Evolutionary conservation across 805 yeast species (phyloP), one percentile per base, ranked within the genome.

Genomic region (Cyberlindnera americana): DNA sequence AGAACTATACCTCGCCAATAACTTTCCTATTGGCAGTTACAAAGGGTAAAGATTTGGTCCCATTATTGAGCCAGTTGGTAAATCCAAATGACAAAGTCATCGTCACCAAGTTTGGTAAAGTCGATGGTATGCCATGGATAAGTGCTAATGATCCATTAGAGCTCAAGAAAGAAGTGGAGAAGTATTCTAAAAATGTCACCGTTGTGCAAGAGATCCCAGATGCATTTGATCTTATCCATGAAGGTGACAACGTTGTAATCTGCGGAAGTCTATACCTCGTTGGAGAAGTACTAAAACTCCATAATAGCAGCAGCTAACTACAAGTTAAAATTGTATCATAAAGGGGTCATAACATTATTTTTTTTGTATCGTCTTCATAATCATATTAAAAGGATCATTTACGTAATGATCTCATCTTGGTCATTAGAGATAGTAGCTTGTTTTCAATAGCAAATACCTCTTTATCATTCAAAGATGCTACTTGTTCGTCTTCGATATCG

Each of bases 111-210:
- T 93, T 90, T 57, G 73, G 79, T 1, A 52, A 64, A 1, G 91
- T 95, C 1, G 90, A 82, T 12, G 83, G 87, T 0, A 93, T 93
- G 99, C 96, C 98, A 0, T 93, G 98, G 98, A 78, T 93, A 5
- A 53, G 67, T 29, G 64, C 90, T 1, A 69, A 67, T 46, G 57
- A 54, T 5, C 54, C 62, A 2, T 40, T 44, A 2, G 59, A 50
- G 5, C 41, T 63, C 15, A 47, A 52, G 22, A n/a, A 44, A 1
- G 48, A 49, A 16, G 49, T 59, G 1, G 18, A 38, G 15, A 41
- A 51, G 3, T 66, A 65, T 1, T 48, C 69, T 3, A 14, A 44
- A 4, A 52, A 62, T 23, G 64, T 67, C 1, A 33, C 27, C 1
- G 45, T 58, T 3, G 51, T 53, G 17, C 41, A 54, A 0, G 47